Base-by-base conservation (phyloP, 2,329 filamentous ascomycete genomes). In the Zasmidium citrigriseum region DNA sequence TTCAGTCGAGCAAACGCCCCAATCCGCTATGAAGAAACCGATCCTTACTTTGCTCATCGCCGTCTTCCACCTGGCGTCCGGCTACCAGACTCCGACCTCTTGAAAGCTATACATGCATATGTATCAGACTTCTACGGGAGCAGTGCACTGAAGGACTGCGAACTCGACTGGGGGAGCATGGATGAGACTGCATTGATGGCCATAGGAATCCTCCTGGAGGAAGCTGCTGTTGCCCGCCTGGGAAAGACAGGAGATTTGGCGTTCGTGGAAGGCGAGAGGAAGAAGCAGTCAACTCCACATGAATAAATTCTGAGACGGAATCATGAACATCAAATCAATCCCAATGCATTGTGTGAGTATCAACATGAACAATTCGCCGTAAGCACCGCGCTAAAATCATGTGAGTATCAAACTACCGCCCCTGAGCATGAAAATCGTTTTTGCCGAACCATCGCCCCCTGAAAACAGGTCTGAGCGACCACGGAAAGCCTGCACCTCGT, bases 121-220 rank as follows among this genome's bases (percentile, higher is more conserved):
- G 72, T 85, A 1, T 86, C 88, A 54, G 82, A 83, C 56, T 89
- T 86, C 71, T 92, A 91, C 74, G 78, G 78, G 41, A 75, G 75
- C 20, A 58, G 59, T 12, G 51, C 46, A 3, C 41, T 56, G 16
- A 58, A 57, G 9, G 55, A 63, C 11, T 59, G 60, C n/a, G 71
- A 65, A 18, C 64, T 66, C 23, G 76, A 80, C 53, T 82, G 79
- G 64, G 76, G 81, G 63, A 89, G 85, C 72, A 85, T 93, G 83
- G 89, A 93, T 69, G 90, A 91, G 76, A 91, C 89, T 14, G 89
- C 89, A 3, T 78, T 93, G 58, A 76, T 93, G 54, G 89, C 89
- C 1, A 80, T 93, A 67, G 89, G 89, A 1, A 85, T 93, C 50
- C 73, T 93, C 57, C 76, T 93, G 45, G 89, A 93, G 74, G 90